Evolutionary conservation across 805 yeast genomes (phyloP), one percentile per base, ranked within the genome.

Genomic region (Myxozyma mucilagina): DNA sequence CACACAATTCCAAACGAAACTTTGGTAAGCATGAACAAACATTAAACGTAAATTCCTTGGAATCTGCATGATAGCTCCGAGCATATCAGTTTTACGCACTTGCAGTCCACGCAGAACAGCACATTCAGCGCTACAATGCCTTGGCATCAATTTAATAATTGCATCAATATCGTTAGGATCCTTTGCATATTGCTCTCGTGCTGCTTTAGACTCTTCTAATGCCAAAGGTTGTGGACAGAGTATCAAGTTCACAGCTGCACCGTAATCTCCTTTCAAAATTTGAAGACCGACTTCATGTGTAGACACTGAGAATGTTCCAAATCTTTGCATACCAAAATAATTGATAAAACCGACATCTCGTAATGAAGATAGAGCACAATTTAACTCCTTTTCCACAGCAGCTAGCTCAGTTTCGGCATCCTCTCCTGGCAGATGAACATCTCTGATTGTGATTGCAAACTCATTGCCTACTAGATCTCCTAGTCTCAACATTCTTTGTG

Each of bases 1-100:
- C 39, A 87, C 96, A 55, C 80, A 72, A 71, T 96, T 96, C 99
- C 99, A 96, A 34, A 94, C 83, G 71, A 87, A 94, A 65, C 97
- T 90, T 76, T 94, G 99, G 73, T 96, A 96, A 2, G 99, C 97
- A 75, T 94, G 99, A 1, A 89, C 97, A 71, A 94, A 94, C 96
- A 94, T 93, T 60, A 92, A 84, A 72, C 97, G 81, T 72, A 94
- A 78, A 72, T 92, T 92, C 74, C 97, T 83, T 38, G 99, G 98
- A 67, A 94, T 88, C 59, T 90, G 84, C 87, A 88, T 86, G 48
- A 96, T 81, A 1, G 96, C 94, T 61, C 83, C 84, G 70, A 89
- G 85, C 72, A 85, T 89, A n/a, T 88, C 79, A 1, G 74, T 82
- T 11, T 78, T 77, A 66, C 79, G 79, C 53, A 75, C 74, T 60